These are phyloP conservation scores for Hypomyces rosellus DNA, from an alignment of 2,329 filamentous ascomycete genomes.

Conservation along the genomic window DNA sequence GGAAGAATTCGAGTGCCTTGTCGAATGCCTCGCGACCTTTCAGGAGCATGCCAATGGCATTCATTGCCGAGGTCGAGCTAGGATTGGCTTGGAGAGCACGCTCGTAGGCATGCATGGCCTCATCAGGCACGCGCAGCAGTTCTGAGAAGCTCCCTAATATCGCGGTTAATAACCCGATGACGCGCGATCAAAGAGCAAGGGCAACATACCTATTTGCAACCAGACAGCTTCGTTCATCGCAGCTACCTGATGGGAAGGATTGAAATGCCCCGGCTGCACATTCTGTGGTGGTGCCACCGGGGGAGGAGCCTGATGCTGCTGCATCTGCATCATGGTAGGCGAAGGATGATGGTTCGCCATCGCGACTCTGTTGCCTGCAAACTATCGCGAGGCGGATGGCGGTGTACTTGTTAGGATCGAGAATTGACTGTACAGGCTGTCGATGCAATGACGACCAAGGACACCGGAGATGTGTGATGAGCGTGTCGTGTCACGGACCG, in stretches of 20 bases:
- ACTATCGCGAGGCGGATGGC: slow-evolving; percentile 14
- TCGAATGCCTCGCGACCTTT: slow-evolving; percentile 89
- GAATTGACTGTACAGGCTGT: slow-evolving; percentile 11
- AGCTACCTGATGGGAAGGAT: slow-evolving; percentile 67
- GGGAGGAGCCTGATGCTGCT: slow-evolving; percentile 49
- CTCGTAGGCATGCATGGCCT: slow-evolving; percentile 86
- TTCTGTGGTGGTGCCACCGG: slow-evolving; percentile 51
- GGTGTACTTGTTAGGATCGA: slow-evolving; percentile 12
- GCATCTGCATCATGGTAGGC: slow-evolving; percentile 68
- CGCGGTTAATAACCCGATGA: slow-evolving; percentile 7
- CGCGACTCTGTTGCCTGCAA: slow-evolving; percentile 18
- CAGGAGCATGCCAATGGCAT: slow-evolving; percentile 84
- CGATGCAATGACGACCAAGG: slow-evolving; percentile 9
- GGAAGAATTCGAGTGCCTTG: slow-evolving; percentile 87
- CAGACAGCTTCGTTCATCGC: slow-evolving; percentile 82
- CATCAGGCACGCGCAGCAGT: slow-evolving; percentile 79
- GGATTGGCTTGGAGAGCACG: slow-evolving; percentile 81
- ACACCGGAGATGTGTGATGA: not conserved
- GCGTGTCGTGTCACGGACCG: not conserved
- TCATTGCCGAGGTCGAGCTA: slow-evolving; percentile 87
- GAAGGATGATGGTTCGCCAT: slow-evolving; percentile 80
- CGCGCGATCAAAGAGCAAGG: not conserved
- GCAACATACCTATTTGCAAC: slow-evolving; percentile 77
- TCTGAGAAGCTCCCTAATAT: slow-evolving; percentile 73
- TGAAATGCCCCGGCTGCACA: slow-evolving; percentile 51